phyloP scores from a whole-genome alignment of 2,329 filamentous ascomycete genomes.

The Nothomitra cinnamomea region DNA sequence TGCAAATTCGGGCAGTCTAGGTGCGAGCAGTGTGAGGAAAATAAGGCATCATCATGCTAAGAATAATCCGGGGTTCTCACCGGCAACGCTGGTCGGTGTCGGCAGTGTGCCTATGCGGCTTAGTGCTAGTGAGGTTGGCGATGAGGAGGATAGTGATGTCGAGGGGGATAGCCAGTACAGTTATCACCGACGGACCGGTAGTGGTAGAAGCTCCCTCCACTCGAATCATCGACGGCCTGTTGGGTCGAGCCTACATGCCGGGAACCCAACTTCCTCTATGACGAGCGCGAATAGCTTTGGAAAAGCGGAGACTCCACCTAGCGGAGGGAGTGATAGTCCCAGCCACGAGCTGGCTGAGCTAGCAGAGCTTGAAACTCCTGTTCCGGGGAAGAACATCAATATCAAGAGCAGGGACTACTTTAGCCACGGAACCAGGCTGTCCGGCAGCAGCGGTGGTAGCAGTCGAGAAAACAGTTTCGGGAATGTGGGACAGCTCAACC shows the following conservation, averaged over 20 bases:
- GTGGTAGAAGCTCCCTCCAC: conserved; percentile 49
- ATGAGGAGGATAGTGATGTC: conserved; percentile 66
- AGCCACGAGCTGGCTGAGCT: not conserved
- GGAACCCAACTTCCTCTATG: conserved; percentile 11
- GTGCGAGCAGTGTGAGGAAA: conserved; percentile 47
- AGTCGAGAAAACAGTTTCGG: conserved; percentile 38
- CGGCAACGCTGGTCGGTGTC: conserved; percentile 55
- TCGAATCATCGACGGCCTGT: conserved; percentile 28
- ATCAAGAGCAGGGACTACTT: conserved; percentile 13
- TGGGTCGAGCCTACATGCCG: conserved; percentile 18
- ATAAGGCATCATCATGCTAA: conserved; percentile 76
- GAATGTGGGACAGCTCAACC: conserved; percentile 32
- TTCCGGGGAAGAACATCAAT: not conserved
- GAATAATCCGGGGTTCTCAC: conserved; percentile 49
- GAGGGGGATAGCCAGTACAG: conserved; percentile 31
- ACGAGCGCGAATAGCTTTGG: conserved; percentile 15
- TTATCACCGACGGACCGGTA: conserved; percentile 54
- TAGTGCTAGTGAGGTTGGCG: conserved; percentile 89
- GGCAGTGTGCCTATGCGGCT: conserved; percentile 78
- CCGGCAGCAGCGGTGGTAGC: conserved; percentile 22
- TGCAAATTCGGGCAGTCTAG: conserved; percentile 44
- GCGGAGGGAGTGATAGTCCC: conserved; percentile 12
- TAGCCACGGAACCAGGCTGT: conserved; percentile 15
- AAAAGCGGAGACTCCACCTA: conserved; percentile 36
- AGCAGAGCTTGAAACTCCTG: conserved; percentile 3